These are phyloP conservation scores for Stemphylium lycopersici DNA, from an alignment of 2,329 filamentous ascomycete species.

Conservation along the genomic window DNA sequence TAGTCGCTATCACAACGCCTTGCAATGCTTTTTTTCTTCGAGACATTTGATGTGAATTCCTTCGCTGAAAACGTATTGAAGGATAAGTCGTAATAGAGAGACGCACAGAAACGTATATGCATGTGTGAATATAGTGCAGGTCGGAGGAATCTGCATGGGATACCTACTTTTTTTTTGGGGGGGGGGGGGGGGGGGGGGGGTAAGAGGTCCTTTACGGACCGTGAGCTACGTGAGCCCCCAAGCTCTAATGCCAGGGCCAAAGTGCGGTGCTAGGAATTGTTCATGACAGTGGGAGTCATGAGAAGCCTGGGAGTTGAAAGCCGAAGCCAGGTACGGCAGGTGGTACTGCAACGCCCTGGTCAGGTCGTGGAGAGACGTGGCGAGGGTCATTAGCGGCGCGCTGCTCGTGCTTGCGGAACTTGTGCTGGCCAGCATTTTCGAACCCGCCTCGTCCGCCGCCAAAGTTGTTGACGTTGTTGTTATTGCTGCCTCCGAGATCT, in stretches of 20 bases:
- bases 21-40: slow-evolving; percentile 24
- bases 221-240: background rate
- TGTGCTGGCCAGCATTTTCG: slow-evolving; percentile 20
- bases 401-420: slow-evolving; percentile 40
- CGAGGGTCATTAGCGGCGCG: slow-evolving; percentile 36
- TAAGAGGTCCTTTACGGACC: background rate
- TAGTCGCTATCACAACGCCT: slow-evolving; percentile 24
- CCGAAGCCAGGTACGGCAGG: slow-evolving; percentile 62
- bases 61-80: background rate
- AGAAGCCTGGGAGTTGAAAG: slow-evolving; percentile 52
- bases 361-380: slow-evolving; percentile 42
- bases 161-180: background rate
- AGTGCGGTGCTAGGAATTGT: background rate
- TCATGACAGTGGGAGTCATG: slow-evolving; percentile 5
- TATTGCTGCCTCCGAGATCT: slow-evolving; percentile 13
- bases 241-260: background rate
- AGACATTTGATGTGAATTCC: slow-evolving; percentile 3
- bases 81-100: background rate
- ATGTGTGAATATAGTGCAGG: background rate
- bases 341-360: slow-evolving; percentile 57
- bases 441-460: slow-evolving; percentile 19
- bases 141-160: background rate
- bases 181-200: no score
- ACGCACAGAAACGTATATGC: slow-evolving; percentile 1
- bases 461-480: slow-evolving; percentile 8